phyloP scores from a whole-genome alignment of 2,329 filamentous ascomycete genomes.

The Nannizziopsis arthrosporioides region DNA sequence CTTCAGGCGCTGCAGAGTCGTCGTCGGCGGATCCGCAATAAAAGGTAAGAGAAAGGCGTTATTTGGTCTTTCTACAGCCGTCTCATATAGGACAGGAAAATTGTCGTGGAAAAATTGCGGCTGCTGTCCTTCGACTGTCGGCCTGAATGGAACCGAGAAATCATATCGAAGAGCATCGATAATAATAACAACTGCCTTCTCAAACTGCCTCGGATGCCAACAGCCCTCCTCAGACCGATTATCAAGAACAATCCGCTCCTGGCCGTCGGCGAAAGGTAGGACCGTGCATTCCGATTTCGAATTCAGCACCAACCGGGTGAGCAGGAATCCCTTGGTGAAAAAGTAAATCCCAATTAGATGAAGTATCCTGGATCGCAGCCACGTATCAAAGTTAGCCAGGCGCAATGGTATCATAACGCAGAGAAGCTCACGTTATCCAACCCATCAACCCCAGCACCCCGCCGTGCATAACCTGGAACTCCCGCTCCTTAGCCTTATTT shows the following conservation, averaged over 20 bases:
- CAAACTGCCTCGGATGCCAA: conserved; percentile 91
- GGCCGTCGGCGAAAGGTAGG: conserved; percentile 49
- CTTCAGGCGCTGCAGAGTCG: conserved; percentile 83
- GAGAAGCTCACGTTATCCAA: conserved; percentile 31
- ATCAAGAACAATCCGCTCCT: conserved; percentile 23
- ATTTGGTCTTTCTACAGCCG: conserved; percentile 57
- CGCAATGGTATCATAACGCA: not conserved
- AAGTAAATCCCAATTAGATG: conserved; percentile 76
- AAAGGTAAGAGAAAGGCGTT: conserved; percentile 88
- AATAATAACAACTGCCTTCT: conserved; percentile 79
- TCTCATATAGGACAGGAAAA: conserved; percentile 76
- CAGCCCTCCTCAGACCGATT: conserved; percentile 54
- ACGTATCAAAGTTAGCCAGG: not conserved
- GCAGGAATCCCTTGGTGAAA: conserved; percentile 88
- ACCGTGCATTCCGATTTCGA: conserved; percentile 59
- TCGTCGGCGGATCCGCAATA: conserved; percentile 91
- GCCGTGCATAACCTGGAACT: conserved; percentile 31
- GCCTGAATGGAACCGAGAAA: conserved; percentile 71
- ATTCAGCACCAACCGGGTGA: conserved; percentile 71
- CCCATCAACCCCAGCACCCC: conserved; percentile 28
- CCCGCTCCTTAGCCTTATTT: conserved; percentile 24
- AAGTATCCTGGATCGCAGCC: conserved; percentile 41
- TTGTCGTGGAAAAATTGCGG: conserved; percentile 71
- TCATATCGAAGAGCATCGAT: conserved; percentile 94
- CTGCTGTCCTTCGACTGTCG: conserved; percentile 33